Evolutionary conservation across 2,329 filamentous ascomycete species (phyloP).

Genomic region (Didymosphaeria variabile): DNA sequence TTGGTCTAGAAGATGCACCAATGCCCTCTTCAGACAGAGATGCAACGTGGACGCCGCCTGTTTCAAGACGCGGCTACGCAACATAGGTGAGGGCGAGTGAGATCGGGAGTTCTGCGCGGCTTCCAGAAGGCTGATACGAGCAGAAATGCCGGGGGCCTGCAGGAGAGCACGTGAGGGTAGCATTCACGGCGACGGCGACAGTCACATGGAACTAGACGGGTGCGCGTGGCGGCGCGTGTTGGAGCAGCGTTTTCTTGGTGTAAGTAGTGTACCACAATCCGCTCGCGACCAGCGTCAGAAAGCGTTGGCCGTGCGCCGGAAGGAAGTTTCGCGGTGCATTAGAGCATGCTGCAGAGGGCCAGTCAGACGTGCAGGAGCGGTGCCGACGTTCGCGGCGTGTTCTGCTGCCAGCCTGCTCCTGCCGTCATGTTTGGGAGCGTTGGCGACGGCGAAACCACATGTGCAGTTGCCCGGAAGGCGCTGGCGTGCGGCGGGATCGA

Average conservation of each 20-base stretch:
- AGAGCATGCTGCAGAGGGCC: conserved; percentile 26
- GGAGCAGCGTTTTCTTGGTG: neutral
- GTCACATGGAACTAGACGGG: conserved; percentile 15
- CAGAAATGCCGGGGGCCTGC: conserved; percentile 15
- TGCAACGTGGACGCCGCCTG: conserved; percentile 36
- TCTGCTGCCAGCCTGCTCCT: neutral
- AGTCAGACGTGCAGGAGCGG: conserved; percentile 39
- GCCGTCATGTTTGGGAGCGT: neutral
- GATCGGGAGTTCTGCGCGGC: conserved; percentile 19
- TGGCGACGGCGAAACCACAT: conserved; percentile 19
- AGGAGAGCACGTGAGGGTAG: conserved; percentile 27
- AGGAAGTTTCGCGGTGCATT: conserved; percentile 25
- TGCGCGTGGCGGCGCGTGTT: conserved; percentile 11
- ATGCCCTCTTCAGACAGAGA: conserved; percentile 21
- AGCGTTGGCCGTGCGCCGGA: conserved; percentile 24
- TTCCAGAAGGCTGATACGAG: conserved; percentile 28
- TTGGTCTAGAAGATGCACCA: conserved; percentile 42
- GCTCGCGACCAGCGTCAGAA: conserved; percentile 16
- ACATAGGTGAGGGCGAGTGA: conserved; percentile 10
- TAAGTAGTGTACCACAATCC: conserved; percentile 1
- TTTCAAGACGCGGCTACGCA: conserved; percentile 41
- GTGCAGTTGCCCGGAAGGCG: conserved; percentile 16
- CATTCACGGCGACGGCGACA: conserved; percentile 21
- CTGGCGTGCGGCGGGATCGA: conserved; percentile 38
- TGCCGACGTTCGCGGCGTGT: conserved; percentile 16